A percentile compares a stretch with the other conserved stretches of the same genome.
Evolutionary conservation across 352 stramenopile species (phyloP).

Genomic region (Globisporangium takayamanum): DNA sequence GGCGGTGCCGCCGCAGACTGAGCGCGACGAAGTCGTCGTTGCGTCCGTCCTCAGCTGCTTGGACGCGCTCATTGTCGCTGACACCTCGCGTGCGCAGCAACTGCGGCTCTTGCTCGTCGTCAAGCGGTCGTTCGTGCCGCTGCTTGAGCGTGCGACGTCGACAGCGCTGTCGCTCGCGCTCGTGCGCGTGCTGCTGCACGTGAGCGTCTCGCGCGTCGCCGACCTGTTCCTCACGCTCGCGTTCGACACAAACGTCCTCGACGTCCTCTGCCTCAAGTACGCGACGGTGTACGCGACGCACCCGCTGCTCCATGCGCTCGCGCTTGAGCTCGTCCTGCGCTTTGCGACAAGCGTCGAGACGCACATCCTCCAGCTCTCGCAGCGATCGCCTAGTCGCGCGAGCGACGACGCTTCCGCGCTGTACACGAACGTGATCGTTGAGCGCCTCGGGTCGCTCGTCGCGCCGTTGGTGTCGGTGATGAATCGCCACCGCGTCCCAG

Average conservation of each 20-base stretch:
- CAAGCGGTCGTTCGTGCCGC: constrained; percentile 44
- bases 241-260: constrained; percentile 46
- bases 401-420: neutral
- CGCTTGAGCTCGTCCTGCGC: constrained; percentile 33
- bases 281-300: constrained; percentile 31
- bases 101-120: constrained; percentile 40
- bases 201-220: constrained; percentile 32
- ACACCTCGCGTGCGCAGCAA: constrained; percentile 31
- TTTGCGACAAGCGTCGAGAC: constrained; percentile 14
- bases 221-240: constrained; percentile 58
- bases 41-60: constrained; percentile 31
- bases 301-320: constrained; percentile 32
- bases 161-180: constrained; percentile 29
- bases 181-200: constrained; percentile 36
- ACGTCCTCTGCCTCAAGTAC: constrained; percentile 43
- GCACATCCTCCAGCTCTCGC: neutral
- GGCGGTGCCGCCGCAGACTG: constrained; percentile 26
- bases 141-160: constrained; percentile 30
- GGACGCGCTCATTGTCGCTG: constrained; percentile 22
- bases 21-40: constrained; percentile 53
- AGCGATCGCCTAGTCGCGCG: neutral
- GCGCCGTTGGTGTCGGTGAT: constrained; percentile 40
- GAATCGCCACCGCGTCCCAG: constrained; percentile 43
- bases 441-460: constrained; percentile 29
- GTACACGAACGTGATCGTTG: constrained; percentile 24